Evolutionary conservation across 202 grass and related monocot species (phyloP).

Genomic region (Hordeum pubiflorum): DNA sequence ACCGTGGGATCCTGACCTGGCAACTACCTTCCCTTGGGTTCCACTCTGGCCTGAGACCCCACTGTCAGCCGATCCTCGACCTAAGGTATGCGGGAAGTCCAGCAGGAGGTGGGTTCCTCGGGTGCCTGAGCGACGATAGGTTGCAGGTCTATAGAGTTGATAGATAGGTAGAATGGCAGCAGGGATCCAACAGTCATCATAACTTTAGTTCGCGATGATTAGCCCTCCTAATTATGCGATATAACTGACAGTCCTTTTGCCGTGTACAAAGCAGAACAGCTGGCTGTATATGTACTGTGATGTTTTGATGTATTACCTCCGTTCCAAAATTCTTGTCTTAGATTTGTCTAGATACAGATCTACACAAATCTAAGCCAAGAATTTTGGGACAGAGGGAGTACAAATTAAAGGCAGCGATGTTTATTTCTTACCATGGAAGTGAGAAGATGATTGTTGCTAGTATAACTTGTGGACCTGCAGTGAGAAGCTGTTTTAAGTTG

Average conservation of each 20-base stretch:
- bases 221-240: background rate
- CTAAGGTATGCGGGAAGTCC: constrained; percentile 37
- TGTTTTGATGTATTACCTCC: too few relatives aligned
- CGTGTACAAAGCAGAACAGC: background rate
- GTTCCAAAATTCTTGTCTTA: too few relatives aligned
- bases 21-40: constrained; percentile 40
- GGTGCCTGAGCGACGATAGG: constrained; percentile 52
- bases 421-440: too few relatives aligned
- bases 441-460: too few relatives aligned
- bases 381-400: too few relatives aligned
- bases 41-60: constrained; percentile 31
- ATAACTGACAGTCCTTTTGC: background rate
- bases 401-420: too few relatives aligned
- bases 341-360: too few relatives aligned
- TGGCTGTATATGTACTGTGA: background rate
- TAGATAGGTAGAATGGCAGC: background rate
- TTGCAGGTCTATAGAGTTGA: constrained; percentile 49
- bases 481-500: too few relatives aligned
- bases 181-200: background rate
- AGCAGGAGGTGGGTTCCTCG: constrained; percentile 37
- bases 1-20: constrained; percentile 48
- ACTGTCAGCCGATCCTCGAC: constrained; percentile 60
- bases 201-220: background rate
- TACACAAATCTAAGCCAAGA: too few relatives aligned
- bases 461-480: too few relatives aligned